A percentile compares a stretch with the other conserved stretches of the same genome.
These are phyloP conservation scores for Blastobotrys raffinosifermentans DNA, from an alignment of 1,139 yeast genomes.

Conservation along the genomic window DNA sequence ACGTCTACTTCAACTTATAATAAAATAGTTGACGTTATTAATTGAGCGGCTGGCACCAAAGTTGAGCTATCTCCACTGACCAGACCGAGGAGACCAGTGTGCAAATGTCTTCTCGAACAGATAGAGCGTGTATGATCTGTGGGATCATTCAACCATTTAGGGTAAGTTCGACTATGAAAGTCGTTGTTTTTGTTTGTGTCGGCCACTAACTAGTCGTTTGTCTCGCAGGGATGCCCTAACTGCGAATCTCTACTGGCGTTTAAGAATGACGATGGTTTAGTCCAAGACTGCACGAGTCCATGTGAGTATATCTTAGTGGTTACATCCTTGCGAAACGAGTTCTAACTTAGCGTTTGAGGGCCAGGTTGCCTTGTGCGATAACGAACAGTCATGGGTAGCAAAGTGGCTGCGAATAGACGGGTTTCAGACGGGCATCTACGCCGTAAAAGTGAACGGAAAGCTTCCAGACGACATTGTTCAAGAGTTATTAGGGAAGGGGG, in stretches of 20 bases:
- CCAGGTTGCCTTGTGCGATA: constrained; percentile 82
- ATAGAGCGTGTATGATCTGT: constrained; percentile 97
- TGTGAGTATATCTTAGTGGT: constrained; percentile 32
- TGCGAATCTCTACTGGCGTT: constrained; percentile 82
- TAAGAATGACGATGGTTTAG: constrained; percentile 77
- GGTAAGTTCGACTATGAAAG: constrained; percentile 25
- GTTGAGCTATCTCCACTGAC: no score
- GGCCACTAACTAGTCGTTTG: constrained; percentile 45
- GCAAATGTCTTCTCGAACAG: constrained; percentile 62
- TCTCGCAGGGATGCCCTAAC: constrained; percentile 91
- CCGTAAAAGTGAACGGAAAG: constrained; percentile 88
- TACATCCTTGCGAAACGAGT: background rate
- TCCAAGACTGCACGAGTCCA: constrained; percentile 92
- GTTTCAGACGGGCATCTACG: constrained; percentile 85
- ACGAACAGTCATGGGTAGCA: constrained; percentile 91
- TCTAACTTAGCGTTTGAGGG: constrained; percentile 68
- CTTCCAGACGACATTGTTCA: constrained; percentile 80
- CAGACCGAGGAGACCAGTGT: no score
- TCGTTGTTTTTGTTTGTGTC: background rate
- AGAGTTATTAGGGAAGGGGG: constrained; percentile 64
- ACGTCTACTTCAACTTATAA: no score
- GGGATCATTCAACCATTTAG: constrained; percentile 79
- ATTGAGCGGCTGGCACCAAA: no score
- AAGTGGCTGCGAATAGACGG: constrained; percentile 92
- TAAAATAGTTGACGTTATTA: no score